These are phyloP conservation scores for Clitoria ternatea DNA, from an alignment of 306 rosid species.

Conservation along the genomic window DNA sequence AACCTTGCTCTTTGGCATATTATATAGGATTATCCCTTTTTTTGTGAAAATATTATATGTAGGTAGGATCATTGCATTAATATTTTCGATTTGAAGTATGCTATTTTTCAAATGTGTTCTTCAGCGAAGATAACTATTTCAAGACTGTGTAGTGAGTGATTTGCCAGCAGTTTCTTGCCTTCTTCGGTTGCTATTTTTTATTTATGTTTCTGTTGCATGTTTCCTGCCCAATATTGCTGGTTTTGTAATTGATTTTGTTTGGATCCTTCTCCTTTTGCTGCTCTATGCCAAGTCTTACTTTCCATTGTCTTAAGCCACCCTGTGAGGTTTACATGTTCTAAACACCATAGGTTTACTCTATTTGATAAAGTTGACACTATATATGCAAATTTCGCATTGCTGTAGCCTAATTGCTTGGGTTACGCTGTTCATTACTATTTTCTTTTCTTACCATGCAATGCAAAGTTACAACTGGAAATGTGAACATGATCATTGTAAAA, in stretches of 20 bases:
- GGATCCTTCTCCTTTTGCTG: neutral
- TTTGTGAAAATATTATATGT: no score
- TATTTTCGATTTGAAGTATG: neutral
- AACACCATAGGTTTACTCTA: no score
- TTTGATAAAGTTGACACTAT: no score
- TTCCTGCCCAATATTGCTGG: neutral
- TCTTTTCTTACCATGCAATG: no score
- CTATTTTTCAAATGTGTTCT: neutral
- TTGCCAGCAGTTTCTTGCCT: neutral
- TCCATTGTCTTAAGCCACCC: no score
- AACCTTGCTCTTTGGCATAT: neutral
- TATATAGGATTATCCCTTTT: neutral
- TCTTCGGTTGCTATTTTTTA: neutral
- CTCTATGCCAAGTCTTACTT: no score
- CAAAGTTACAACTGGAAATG: no score
- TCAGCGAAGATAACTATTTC: neutral
- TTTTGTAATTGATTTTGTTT: neutral
- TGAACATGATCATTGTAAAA: no score
- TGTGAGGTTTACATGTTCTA: no score
- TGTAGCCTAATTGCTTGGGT: no score
- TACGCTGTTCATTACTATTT: no score
- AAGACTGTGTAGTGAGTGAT: neutral
- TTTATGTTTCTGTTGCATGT: neutral
- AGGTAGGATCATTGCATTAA: neutral
- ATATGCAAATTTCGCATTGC: no score